Evolutionary conservation across 345 rosid species (phyloP), one percentile per base, ranked within the genome.

Genomic region (Eucalyptus paniculata): DNA sequence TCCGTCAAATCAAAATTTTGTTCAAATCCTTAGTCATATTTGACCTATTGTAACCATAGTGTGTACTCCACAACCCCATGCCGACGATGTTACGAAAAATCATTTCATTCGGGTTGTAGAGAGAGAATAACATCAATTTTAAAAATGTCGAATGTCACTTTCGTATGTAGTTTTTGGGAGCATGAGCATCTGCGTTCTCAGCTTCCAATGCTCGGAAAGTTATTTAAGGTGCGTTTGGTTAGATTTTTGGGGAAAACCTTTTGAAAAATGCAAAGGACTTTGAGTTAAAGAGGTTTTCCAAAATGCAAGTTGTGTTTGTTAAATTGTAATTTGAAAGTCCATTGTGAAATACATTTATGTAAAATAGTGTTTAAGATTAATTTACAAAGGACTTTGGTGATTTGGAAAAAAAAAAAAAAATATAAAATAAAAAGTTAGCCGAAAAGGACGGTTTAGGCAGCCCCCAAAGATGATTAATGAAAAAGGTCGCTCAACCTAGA

Each of bases 231-330:
- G 53, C 18, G 3, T 50, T 50, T 15, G 3, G 0, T 50, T 50
- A 3, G 7, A 50, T 1, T 50, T 50, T 50, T 50, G 18, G 0
- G 1, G 0, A 15, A 50, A 50, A 1, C 0, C 0, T 50, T 50
- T 50, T 7, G 3, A 50, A 50, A 50, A 50, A 50, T 50, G 1
- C 7, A 50, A 50, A 50, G 0, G 18, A 50, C 0, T 50, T 15
- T 50, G 1, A 5, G 51, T 50, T 50, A 50, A 50, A 50, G 1
- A 1, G 3, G 0, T 50, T 50, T 50, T 50, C 0, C 7, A 15
- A 50, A 50, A 50, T 50, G 0, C 0, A 50, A 50, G 15, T 50
- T 50, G 18, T 50, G 3, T 50, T 50, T 50, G 53, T 15, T 15
- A 50, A 50, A 50, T 50, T 50, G 0, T 50, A 5, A 0, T 50